Base-by-base conservation (phyloP, 805 yeast genomes). In the Scheffersomyces stipitis region DNA sequence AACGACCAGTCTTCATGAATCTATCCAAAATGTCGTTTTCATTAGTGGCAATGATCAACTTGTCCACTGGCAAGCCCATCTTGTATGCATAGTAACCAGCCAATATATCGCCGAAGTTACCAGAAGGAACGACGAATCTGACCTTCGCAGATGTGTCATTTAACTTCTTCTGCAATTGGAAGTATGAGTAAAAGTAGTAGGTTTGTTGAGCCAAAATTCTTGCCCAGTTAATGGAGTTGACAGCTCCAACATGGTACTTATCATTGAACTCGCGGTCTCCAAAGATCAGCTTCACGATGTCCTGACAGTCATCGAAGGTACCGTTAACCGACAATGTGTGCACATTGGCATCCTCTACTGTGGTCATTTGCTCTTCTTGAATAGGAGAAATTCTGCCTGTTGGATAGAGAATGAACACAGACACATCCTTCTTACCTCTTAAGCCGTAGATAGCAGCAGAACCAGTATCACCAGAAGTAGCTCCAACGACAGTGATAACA, bases 401-500 rank as follows among this genome's bases (percentile, higher is more conserved):
- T 54, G 99, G 99, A 59, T 91, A 93, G 52, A 93, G 70, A 47
- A 93, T 93, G 66, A 93, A 93, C 15, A 93, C 99, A 20, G 95
- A 85, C n/a, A 93, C 96, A 62, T 93, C 98, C 66, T 89, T 86
- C 69, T 93, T 93, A 62, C 95, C 95, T 69, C 99, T 79, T 49
- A 93, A 76, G 37, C 99, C 99, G 66, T 93, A 93, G 50, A 93
- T 93, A 45, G 99, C 99, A 37, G 99, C 99, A 36, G 96, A 86
- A 42, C 99, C 99, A 31, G 99, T 93, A 57, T 93, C 99, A 58
- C 99, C 99, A 31, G 96, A 85, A 18, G 99, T 93, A 30, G 99
- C 99, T 56, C 99, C 99, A 40, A 93, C 96, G 48, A 93, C 98
- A 26, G 99, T 93, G 55, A 93, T 73, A 41, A 78, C 77, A 51